Evolutionary conservation across 176 grass and related monocot genomes (phyloP).

Genomic region (Saccharum officinarum): DNA sequence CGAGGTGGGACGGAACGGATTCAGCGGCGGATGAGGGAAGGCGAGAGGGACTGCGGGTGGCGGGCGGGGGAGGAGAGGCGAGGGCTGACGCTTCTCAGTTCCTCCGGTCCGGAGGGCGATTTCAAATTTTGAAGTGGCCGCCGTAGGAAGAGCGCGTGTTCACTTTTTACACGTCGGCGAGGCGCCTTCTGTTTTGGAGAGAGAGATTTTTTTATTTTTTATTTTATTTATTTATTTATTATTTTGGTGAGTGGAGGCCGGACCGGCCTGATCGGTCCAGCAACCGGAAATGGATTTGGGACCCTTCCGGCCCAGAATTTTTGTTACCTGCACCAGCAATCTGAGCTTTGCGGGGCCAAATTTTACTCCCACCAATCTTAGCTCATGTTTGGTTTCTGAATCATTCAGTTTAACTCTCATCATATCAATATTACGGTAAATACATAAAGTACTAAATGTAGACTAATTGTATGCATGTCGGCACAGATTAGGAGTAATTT

Average conservation of each 20-base stretch:
- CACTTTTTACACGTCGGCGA: too few species aligned
- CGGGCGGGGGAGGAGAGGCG: background rate
- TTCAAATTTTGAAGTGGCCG: constrained; percentile 18
- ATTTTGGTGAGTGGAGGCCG: too few species aligned
- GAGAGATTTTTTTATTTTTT: too few species aligned
- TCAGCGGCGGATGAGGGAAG: background rate
- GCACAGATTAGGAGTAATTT: too few species aligned
- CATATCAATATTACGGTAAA: too few species aligned
- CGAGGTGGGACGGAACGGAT: background rate
- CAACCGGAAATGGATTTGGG: background rate
- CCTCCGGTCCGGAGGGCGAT: background rate
- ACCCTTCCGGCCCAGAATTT: background rate
- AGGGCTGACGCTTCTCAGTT: background rate
- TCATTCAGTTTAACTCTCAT: too few species aligned
- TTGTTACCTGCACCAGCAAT: too few species aligned
- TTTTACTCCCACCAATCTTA: too few species aligned
- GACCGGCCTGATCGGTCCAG: background rate
- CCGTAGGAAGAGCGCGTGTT: background rate
- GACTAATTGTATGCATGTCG: too few species aligned
- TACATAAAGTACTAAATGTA: too few species aligned
- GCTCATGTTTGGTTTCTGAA: too few species aligned
- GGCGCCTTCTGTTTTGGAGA: background rate
- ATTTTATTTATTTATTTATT: too few species aligned
- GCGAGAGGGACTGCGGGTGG: background rate
- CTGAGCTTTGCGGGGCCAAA: background rate